phyloP scores from a whole-genome alignment of 805 yeast species.

The Nakazawaea anatomiae region DNA sequence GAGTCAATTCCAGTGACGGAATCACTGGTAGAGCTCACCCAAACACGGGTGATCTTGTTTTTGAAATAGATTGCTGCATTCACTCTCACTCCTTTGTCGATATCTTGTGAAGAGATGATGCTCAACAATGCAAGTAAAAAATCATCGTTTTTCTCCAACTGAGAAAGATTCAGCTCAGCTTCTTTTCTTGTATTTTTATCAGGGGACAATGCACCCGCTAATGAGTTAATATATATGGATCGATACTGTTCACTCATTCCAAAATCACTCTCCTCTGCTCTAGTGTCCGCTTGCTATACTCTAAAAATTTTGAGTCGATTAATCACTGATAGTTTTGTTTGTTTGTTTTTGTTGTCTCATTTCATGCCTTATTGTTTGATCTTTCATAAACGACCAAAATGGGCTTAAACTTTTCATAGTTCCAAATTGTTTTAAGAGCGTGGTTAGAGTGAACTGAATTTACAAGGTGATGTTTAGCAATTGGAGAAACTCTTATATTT shows the following conservation, averaged over 20 bases:
- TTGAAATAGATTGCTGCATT: slow-evolving; percentile 84
- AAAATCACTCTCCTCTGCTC: neutral
- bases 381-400: neutral
- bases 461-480: slow-evolving; percentile 10
- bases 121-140: slow-evolving; percentile 39
- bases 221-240: slow-evolving; percentile 4
- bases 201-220: slow-evolving; percentile 33
- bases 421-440: no score
- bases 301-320: neutral
- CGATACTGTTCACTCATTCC: neutral
- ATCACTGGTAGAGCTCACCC: slow-evolving; percentile 36
- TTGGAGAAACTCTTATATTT: slow-evolving; percentile 45
- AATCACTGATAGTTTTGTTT: neutral
- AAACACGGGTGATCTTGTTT: slow-evolving; percentile 59
- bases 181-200: slow-evolving; percentile 33
- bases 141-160: slow-evolving; percentile 37
- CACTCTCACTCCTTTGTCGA: slow-evolving; percentile 45
- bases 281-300: neutral
- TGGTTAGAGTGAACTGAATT: no score
- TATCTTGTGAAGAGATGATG: slow-evolving; percentile 29
- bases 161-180: slow-evolving; percentile 36
- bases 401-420: no score
- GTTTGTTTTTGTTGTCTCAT: neutral
- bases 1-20: slow-evolving; percentile 3
- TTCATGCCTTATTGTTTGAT: neutral